Conservation (phyloP, 1,284 basidiomycete genomes). For the Pyrrhoderma noxium region DNA sequence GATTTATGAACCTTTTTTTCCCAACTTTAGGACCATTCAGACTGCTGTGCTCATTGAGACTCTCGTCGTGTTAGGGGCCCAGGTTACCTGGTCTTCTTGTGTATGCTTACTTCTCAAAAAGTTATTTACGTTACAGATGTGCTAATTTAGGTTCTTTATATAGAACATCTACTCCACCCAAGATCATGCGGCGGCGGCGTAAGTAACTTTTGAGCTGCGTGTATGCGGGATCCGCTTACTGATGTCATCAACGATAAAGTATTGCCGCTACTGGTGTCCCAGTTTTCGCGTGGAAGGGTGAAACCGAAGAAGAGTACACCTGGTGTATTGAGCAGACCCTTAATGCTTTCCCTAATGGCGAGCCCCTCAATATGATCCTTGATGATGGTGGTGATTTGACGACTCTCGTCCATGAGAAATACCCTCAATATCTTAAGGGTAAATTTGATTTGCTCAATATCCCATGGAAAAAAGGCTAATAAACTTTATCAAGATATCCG, state of each 20-base stretch:
- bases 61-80: slow-evolving; percentile 88
- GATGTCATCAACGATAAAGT: slow-evolving; percentile 30
- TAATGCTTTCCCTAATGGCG: slow-evolving; percentile 68
- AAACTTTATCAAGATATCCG: slow-evolving; percentile 56
- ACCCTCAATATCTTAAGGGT: slow-evolving; percentile 81
- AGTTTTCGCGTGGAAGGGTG: slow-evolving; percentile 99
- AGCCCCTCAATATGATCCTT: slow-evolving; percentile 97
- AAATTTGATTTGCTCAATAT: slow-evolving; percentile 19
- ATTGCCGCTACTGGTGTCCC: slow-evolving; percentile 98
- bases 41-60: slow-evolving; percentile 97
- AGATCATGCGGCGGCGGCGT: slow-evolving; percentile 97
- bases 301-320: slow-evolving; percentile 97
- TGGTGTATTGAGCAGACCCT: slow-evolving; percentile 99
- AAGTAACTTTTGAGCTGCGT: slow-evolving; percentile 28
- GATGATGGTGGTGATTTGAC: slow-evolving; percentile 99
- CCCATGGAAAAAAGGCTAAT: background rate
- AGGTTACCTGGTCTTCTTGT: slow-evolving; percentile 99
- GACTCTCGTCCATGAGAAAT: slow-evolving; percentile 92
- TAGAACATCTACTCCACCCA: slow-evolving; percentile 99
- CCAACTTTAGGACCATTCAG: slow-evolving; percentile 76
- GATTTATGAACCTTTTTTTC: slow-evolving; percentile 8
- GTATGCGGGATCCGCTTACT: background rate
- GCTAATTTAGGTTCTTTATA: slow-evolving; percentile 12
- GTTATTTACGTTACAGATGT: slow-evolving; percentile 8
- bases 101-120: slow-evolving; percentile 37